Conservation (phyloP, 805 yeast genomes). For the Saccharomyces eubayanus region DNA sequence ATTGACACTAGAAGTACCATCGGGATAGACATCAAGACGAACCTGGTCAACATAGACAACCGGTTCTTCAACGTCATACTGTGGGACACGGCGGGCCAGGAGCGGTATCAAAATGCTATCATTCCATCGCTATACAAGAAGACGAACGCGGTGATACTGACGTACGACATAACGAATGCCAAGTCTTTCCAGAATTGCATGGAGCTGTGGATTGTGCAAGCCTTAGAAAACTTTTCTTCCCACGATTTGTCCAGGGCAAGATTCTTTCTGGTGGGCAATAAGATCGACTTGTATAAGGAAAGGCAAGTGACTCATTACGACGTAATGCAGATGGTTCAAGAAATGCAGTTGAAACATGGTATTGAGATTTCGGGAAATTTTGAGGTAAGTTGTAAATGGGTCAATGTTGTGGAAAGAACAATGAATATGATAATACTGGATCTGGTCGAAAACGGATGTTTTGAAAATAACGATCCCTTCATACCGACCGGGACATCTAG, state of each 20-base stretch:
- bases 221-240: constrained; percentile 28
- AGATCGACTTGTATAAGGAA: constrained; percentile 31
- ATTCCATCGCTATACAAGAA: constrained; percentile 39
- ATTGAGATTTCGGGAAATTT: constrained; percentile 36
- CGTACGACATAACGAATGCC: constrained; percentile 37
- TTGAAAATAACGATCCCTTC: constrained; percentile 23
- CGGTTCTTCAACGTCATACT: constrained; percentile 37
- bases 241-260: constrained; percentile 28
- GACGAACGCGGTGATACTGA: constrained; percentile 39
- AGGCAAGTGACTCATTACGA: constrained; percentile 36
- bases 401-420: constrained; percentile 32
- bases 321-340: constrained; percentile 29
- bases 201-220: constrained; percentile 37
- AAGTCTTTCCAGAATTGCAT: constrained; percentile 33
- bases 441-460: constrained; percentile 35
- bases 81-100: constrained; percentile 49
- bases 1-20: constrained; percentile 35
- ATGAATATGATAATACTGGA: constrained; percentile 35
- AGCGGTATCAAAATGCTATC: constrained; percentile 38
- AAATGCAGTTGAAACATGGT: constrained; percentile 25
- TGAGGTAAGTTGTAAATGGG: constrained; percentile 41
- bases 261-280: constrained; percentile 41
- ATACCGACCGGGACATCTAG: background rate
- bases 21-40: constrained; percentile 41
- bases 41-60: constrained; percentile 37